Conservation (phyloP, 1,284 basidiomycete species). For the Peniophora sp. region DNA sequence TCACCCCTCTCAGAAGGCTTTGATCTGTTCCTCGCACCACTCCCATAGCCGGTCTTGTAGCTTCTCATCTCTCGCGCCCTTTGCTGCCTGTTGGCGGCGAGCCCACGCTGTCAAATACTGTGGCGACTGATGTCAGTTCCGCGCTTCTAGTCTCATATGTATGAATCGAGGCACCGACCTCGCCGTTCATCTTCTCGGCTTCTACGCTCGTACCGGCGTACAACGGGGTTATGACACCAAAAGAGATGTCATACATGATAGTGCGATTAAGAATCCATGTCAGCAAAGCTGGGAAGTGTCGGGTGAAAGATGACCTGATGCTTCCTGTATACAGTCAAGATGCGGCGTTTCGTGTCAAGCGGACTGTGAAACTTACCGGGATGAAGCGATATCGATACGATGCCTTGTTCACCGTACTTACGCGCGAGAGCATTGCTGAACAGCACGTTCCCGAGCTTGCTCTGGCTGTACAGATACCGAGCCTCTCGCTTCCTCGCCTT, state of each 20-base stretch:
- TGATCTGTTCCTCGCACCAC: slow-evolving; percentile 1
- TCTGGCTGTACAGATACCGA: not conserved
- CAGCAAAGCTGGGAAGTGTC: not conserved
- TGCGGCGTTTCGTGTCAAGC: not conserved
- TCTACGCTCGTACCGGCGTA: not conserved
- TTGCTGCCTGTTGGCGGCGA: not conserved
- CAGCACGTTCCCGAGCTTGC: slow-evolving; percentile 20
- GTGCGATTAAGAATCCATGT: not conserved
- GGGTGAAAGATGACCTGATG: not conserved
- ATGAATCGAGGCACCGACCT: not conserved
- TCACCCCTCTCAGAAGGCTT: not conserved
- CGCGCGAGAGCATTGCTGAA: slow-evolving; percentile 25
- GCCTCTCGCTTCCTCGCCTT: not conserved
- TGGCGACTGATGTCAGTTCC: not conserved
- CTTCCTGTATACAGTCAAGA: not conserved
- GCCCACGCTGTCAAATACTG: slow-evolving; percentile 1
- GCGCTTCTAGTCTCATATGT: not conserved
- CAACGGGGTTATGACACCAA: not conserved
- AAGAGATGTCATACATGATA: not conserved
- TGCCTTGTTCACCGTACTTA: slow-evolving; percentile 23
- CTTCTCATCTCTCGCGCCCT: not conserved
- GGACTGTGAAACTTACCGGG: slow-evolving; percentile 12
- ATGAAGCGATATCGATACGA: slow-evolving; percentile 24
- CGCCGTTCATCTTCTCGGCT: not conserved
- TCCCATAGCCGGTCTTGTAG: not conserved